Conservation (phyloP, 2,329 filamentous ascomycete species). For the Beauveria sp. region DNA sequence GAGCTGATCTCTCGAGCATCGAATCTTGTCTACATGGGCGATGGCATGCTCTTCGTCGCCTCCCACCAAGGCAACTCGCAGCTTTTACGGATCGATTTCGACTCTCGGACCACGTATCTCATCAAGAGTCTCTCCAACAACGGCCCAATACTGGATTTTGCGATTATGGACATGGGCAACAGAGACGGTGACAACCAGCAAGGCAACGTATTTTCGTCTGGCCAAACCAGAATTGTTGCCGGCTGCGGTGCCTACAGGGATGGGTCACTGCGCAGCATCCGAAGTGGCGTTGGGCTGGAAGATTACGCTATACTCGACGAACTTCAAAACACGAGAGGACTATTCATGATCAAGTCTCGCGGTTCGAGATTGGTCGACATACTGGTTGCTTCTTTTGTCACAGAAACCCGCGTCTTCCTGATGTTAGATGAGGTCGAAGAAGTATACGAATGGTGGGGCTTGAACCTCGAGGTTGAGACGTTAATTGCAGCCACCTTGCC, state of each 20-base stretch:
- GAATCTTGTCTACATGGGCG: conserved; percentile 68
- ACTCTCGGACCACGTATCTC: conserved; percentile 45
- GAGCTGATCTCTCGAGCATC: conserved; percentile 63
- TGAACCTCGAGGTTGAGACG: conserved; percentile 63
- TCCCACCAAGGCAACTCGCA: conserved; percentile 93
- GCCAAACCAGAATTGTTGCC: conserved; percentile 86
- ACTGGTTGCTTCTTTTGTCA: conserved; percentile 71
- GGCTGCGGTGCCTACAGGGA: conserved; percentile 87
- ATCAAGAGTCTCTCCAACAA: conserved; percentile 70
- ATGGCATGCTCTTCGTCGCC: conserved; percentile 71
- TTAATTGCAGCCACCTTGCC: conserved; percentile 61
- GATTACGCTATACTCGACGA: conserved; percentile 77
- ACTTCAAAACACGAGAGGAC: conserved; percentile 62
- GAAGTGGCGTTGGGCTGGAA: conserved; percentile 88
- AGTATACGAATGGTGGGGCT: conserved; percentile 64
- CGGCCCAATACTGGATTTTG: conserved; percentile 86
- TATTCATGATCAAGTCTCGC: conserved; percentile 60
- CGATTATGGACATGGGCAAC: conserved; percentile 92
- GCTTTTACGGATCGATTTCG: conserved; percentile 53
- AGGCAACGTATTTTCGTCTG: conserved; percentile 87
- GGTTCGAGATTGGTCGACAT: conserved; percentile 52
- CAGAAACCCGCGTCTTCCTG: conserved; percentile 73
- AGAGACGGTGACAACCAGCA: conserved; percentile 65
- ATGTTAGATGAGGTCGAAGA: conserved; percentile 84
- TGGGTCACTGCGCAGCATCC: conserved; percentile 79